Evolutionary conservation across 176 grass and related monocot genomes (phyloP), one percentile per base, ranked within the genome.

Genomic region (Raddia guianensis): DNA sequence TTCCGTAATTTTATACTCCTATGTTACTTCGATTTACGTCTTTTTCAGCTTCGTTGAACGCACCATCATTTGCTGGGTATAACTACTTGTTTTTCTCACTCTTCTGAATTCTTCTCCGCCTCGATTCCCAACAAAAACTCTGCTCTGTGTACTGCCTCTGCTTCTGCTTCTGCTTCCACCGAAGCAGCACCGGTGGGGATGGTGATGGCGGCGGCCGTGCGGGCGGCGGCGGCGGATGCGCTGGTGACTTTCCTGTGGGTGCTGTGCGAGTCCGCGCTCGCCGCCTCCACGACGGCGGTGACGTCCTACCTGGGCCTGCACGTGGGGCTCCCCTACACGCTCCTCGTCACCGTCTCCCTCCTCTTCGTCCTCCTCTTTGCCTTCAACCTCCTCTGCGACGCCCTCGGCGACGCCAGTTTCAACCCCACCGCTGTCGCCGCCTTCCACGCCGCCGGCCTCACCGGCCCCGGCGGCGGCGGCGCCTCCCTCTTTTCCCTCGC

Each of bases 221-320:
- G 80, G 72, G 86, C 84, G 13, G 89, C 83, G 58, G 76, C 81
- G 55, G 79, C 76, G 51, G 92, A 94, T 70, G 84, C 68, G 16
- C 72, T 80, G 40, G 80, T 94, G 79, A 94, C 89, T 20, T 94
- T 94, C 69, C 59, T 91, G 33, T 94, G 92, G 92, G 86, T 94
- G 52, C 77, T 85, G 27, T 87, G 83, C 27, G 77, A 75, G 54
- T 94, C 92, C n/a, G 27, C 71, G 11, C 58, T 94, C 68, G 84
- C 83, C 9, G 86, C 84, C 68, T 64, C 66, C 54, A 89, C 89
- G 83, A 59, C 75, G 42, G 46, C 73, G 63, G 66, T 89, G 48
- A 71, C 82, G 47, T 48, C 84, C 18, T 71, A 66, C 65, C 66
- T 81, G 52, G 18, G 78, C 78, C 81, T 94, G 42, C 87, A 86